A percentile compares a stretch with the other conserved stretches of the same genome.
phyloP scores from a whole-genome alignment of 1,284 basidiomycete genomes.

The Ustilago esculenta region DNA sequence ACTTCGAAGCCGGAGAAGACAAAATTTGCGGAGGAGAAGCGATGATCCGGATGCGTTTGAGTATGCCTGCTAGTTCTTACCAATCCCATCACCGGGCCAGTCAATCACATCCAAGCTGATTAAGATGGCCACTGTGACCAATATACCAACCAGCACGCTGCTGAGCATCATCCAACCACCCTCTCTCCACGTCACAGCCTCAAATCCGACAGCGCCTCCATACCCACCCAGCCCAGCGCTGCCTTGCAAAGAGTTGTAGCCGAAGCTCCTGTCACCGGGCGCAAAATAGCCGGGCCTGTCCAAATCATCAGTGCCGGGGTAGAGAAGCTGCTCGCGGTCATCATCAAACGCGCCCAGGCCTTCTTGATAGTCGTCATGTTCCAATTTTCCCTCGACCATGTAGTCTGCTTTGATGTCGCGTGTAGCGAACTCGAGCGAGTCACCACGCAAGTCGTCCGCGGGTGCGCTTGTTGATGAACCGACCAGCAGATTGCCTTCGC shows the following conservation, averaged over 20 bases:
- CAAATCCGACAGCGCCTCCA: slow-evolving; percentile 32
- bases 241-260: slow-evolving; percentile 20
- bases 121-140: slow-evolving; percentile 43
- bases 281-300: slow-evolving; percentile 23
- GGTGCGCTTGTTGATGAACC: background rate
- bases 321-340: slow-evolving; percentile 28
- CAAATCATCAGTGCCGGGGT: slow-evolving; percentile 8
- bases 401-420: slow-evolving; percentile 2
- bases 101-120: slow-evolving; percentile 54
- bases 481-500: too few species aligned
- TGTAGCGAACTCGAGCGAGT: slow-evolving; percentile 18
- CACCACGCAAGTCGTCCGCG: background rate
- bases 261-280: slow-evolving; percentile 26
- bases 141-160: slow-evolving; percentile 14
- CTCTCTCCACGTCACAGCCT: slow-evolving; percentile 33
- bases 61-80: slow-evolving; percentile 12
- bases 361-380: slow-evolving; percentile 21
- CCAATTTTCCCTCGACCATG: slow-evolving; percentile 1
- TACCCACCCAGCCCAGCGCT: slow-evolving; percentile 1
- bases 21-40: too few species aligned
- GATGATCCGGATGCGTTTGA: too few species aligned
- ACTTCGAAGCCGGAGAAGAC: too few species aligned
- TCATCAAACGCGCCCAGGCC: slow-evolving; percentile 23
- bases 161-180: slow-evolving; percentile 37
- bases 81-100: slow-evolving; percentile 52